phyloP scores from a whole-genome alignment of 2,329 filamentous ascomycete species.

The Fusarium circinatum region DNA sequence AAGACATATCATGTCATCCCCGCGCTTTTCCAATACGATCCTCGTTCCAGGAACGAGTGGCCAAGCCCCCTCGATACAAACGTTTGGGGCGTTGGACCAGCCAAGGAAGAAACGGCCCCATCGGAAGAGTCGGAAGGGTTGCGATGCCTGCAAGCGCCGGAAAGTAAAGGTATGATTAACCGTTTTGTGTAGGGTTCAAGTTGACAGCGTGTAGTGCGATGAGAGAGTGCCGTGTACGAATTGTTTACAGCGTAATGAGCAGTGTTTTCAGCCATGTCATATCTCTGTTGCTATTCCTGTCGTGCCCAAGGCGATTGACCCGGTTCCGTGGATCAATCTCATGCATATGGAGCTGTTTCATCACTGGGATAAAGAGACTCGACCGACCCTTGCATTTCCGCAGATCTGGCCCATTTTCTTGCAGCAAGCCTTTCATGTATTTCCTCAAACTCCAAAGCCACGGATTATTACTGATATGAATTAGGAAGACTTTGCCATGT shows the following conservation, averaged over 20 bases:
- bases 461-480: not conserved
- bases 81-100: not conserved
- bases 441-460: accelerated
- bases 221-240: not conserved
- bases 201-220: not conserved
- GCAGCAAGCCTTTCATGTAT: not conserved
- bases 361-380: not conserved
- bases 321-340: not conserved
- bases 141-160: not conserved
- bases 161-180: not conserved
- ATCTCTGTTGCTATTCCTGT: not conserved
- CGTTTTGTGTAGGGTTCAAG: not conserved
- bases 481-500: not conserved
- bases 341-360: not conserved
- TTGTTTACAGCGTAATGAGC: not conserved
- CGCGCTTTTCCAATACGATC: not conserved
- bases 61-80: accelerated
- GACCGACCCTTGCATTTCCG: not conserved
- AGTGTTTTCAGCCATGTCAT: not conserved
- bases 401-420: not conserved
- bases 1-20: not conserved
- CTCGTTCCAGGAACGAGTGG: not conserved
- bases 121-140: not conserved
- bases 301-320: not conserved
- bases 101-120: not conserved